Evolutionary conservation across 257 asterid genomes (phyloP).

Genomic region (Mitragyna speciosa): DNA sequence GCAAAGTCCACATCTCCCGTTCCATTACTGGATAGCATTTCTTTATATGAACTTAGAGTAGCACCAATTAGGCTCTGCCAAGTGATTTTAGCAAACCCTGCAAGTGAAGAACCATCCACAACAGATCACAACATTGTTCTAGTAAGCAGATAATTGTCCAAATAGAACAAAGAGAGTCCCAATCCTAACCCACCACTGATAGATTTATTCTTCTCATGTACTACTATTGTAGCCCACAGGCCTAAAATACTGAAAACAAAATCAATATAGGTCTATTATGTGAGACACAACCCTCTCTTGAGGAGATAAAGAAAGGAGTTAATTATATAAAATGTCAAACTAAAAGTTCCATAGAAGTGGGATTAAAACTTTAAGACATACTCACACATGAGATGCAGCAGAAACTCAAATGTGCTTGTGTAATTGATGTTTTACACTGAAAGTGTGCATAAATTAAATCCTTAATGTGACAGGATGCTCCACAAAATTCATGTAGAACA

Average conservation of each 20-base stretch:
- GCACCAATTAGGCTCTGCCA: slow-evolving; percentile 80
- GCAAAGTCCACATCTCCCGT: slow-evolving; percentile 39
- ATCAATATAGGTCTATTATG: too few relatives aligned
- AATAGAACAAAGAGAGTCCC: background rate
- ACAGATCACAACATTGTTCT: background rate
- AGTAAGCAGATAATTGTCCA: background rate
- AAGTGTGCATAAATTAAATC: background rate
- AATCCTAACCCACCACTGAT: too few relatives aligned
- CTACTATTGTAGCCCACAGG: too few relatives aligned
- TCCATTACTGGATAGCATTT: slow-evolving; percentile 40
- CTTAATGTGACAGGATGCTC: background rate
- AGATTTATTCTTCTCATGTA: background rate
- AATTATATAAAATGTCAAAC: background rate
- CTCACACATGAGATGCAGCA: background rate
- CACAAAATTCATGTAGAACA: background rate
- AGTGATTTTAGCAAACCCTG: slow-evolving; percentile 42
- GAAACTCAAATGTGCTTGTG: too few relatives aligned
- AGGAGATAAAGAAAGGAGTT: background rate
- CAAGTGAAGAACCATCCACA: slow-evolving; percentile 16
- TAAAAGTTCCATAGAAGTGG: background rate
- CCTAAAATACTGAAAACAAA: too few relatives aligned
- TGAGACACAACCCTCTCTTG: too few relatives aligned
- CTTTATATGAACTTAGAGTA: slow-evolving; percentile 57
- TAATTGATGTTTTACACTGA: background rate
- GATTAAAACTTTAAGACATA: background rate